A percentile compares a stretch with the other conserved stretches of the same genome.
These are phyloP conservation scores for Kwoniella dejecticola DNA, from an alignment of 768 basidiomycete genomes.

Conservation along the genomic window DNA sequence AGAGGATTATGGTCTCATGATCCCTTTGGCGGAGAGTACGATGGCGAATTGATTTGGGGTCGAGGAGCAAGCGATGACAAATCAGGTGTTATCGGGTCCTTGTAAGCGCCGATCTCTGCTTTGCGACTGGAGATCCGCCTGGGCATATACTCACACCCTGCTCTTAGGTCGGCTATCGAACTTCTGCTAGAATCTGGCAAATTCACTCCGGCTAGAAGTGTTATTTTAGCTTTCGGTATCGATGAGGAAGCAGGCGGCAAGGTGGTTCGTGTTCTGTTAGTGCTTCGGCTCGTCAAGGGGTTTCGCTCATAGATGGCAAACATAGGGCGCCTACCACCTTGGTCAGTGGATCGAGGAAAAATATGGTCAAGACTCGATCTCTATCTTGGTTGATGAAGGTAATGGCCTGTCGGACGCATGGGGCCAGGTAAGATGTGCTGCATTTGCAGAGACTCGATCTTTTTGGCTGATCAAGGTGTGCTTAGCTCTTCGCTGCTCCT, in stretches of 20 bases:
- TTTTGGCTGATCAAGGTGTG: background rate
- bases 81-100: conserved; percentile 47
- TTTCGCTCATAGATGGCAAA: background rate
- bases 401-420: conserved; percentile 34
- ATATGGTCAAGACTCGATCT: conserved; percentile 49
- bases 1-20: conserved; percentile 41
- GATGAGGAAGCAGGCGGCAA: conserved; percentile 52
- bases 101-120: conserved; percentile 30
- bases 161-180: conserved; percentile 45
- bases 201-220: conserved; percentile 41
- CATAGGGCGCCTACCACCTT: conserved; percentile 40
- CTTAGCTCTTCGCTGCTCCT: conserved; percentile 34
- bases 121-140: no score
- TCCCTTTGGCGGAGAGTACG: conserved; percentile 44
- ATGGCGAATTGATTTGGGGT: conserved; percentile 51
- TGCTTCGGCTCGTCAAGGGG: conserved; percentile 6
- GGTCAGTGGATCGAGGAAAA: conserved; percentile 40
- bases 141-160: background rate
- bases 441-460: background rate
- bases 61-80: conserved; percentile 52
- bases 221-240: conserved; percentile 47
- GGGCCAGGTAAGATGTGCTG: conserved; percentile 28
- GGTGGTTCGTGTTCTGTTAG: conserved; percentile 50
- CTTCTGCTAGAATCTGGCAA: conserved; percentile 38
- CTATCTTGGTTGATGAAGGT: conserved; percentile 51